Evolutionary conservation across 2,329 filamentous ascomycete species (phyloP), one percentile per base, ranked within the genome.

Genomic region (Neurospora sp.): DNA sequence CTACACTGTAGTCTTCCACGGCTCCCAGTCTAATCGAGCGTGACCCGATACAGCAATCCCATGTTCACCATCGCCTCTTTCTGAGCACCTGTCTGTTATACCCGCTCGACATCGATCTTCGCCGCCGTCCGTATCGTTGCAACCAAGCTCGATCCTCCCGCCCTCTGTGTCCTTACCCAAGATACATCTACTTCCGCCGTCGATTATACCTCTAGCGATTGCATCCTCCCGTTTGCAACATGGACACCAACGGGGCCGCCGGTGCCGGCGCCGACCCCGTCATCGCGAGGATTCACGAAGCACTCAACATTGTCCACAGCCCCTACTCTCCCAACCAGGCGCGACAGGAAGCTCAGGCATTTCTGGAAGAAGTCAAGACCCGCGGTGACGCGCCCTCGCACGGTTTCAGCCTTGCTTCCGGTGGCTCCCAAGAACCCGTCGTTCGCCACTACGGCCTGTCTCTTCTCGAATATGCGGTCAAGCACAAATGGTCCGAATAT

Each of bases 391-490:
- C 95, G 5, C 92, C 93, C 2, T 88, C 91, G 67, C 90, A 96
- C 81, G 96, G 96, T 74, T 97, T 92, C 81, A 86, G 87, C 33
- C 87, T 99, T 71, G 94, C 94, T 65, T 88, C 88, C 74, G 90
- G 96, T 79, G 86, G 85, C 76, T 83, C 86, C 43, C 92, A 96
- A 78, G 87, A 92, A 69, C 88, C 92, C 52, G 87, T 96, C 69
- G 91, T 98, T 70, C 91, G 96, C 75, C 94, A 98, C 81, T 99
- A 96, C 79, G 96, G 94, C 70, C 86, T 99, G 39, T 96, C 94
- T 37, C 86, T 99, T 70, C 87, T 99, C 74, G 95, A 97, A 77
- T 91, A 96, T 80, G 90, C 92, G 66, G 91, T 98, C 78, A 92
- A 90, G 74, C 94, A 97, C 80, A 89, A 88, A 75, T 97, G 93